Evolutionary conservation across 352 stramenopile genomes (phyloP), one percentile per base, ranked within the genome.

Genomic region (Blastocystis sp.): DNA sequence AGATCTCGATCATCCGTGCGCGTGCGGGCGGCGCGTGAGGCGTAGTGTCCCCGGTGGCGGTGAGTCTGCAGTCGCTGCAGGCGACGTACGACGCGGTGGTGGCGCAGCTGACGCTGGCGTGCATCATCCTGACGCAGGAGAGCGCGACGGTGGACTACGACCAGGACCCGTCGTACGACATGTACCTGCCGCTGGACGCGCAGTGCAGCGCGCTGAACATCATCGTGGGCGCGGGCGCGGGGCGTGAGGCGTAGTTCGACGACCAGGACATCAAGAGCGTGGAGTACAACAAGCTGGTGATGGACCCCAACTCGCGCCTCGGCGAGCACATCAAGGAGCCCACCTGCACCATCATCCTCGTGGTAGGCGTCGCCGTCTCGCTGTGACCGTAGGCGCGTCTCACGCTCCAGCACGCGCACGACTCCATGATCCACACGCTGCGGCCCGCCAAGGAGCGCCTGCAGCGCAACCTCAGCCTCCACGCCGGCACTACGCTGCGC

Each of bases 201-300:
- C 17, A 52, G 23, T 74, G 64, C 64, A 74, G 23, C 23, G 34
- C 64, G 40, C 41, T 74, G 23, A 45, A 43, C 41, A 11, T 74
- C 11, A 74, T 74, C 64, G 64, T 74, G 48, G 34, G 23, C 64
- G 34, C 45, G 17, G 34, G 21, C 48, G 48, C 14, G 48, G 48
- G 11, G 19, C 14, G n/a, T 76, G 48, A 76, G 48, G 40, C 19
- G 7, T 74, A 74, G 64, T 74, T 74, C 64, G 34, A 41, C 4
- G 66, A 76, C 28, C 64, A 74, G 40, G 34, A 74, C 64, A 48
- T 74, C 23, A 41, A 52, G 21, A 52, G 21, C 10, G 34, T 74
- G 2, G 64, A 74, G 64, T 52, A 74, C 64, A 41, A 74, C 64
- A 74, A 74, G 23, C 21, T 74, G 64, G 43, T 74, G 17, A 43